phyloP scores from a whole-genome alignment of 2,329 filamentous ascomycete genomes.

The Lasiodiplodia sp. region DNA sequence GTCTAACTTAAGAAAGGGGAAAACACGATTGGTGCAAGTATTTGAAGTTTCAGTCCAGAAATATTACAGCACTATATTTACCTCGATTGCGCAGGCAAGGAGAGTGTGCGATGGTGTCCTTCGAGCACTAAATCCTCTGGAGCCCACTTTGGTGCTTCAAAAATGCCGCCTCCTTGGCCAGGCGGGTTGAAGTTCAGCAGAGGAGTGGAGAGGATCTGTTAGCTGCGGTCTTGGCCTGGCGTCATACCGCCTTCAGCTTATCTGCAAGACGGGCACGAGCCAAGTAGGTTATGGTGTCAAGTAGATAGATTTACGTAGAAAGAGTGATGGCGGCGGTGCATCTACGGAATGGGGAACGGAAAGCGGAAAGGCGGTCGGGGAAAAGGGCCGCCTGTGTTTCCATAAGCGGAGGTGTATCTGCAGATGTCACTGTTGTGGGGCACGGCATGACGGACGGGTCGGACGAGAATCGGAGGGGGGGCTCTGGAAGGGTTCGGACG shows the following conservation, averaged over 20 bases:
- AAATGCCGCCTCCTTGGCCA: slow-evolving; percentile 10
- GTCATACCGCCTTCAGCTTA: slow-evolving; percentile 10
- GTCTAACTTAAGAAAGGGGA: no score
- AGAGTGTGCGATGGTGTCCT: no score
- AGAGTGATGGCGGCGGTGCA: neutral
- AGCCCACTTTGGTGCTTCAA: neutral
- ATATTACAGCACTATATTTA: no score
- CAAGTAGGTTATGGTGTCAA: slow-evolving; percentile 1
- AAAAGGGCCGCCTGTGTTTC: neutral
- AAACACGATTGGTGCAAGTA: no score
- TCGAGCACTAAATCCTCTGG: no score
- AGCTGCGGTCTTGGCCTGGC: slow-evolving; percentile 10
- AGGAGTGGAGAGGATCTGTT: neutral
- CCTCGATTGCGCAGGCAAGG: no score
- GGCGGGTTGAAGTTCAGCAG: no score
- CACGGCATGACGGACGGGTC: neutral
- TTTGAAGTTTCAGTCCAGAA: no score
- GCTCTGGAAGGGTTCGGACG: slow-evolving; percentile 1
- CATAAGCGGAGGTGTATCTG: neutral
- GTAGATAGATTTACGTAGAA: neutral
- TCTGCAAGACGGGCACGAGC: slow-evolving; percentile 9
- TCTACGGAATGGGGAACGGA: neutral
- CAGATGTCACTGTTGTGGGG: slow-evolving; percentile 8
- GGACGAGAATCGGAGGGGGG: neutral
- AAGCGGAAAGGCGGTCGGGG: slow-evolving; percentile 7